Evolutionary conservation across 257 asterid genomes (phyloP).

Genomic region (Primulina tabacum): DNA sequence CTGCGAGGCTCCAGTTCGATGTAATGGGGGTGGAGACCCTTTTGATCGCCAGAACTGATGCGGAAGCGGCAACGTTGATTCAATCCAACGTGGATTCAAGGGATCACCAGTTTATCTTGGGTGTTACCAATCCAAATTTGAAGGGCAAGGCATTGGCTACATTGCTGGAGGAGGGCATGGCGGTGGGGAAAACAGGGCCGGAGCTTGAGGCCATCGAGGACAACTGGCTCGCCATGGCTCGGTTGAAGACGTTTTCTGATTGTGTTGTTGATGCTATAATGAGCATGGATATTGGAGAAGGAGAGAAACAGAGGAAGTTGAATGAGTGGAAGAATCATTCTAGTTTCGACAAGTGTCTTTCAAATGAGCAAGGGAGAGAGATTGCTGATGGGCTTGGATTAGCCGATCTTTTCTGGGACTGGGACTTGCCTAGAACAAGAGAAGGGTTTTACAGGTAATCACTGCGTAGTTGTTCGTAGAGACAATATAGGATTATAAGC

Average conservation of each 20-base stretch:
- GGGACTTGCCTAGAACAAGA: conserved; percentile 92
- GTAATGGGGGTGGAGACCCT: conserved; percentile 94
- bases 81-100: conserved; percentile 85
- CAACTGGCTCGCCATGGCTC: conserved; percentile 70
- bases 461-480: no score
- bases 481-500: neutral
- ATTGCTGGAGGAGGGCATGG: conserved; percentile 67
- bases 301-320: conserved; percentile 69
- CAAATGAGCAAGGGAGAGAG: conserved; percentile 70
- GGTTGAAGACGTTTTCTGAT: conserved; percentile 70
- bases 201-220: conserved; percentile 87
- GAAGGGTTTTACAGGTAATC: conserved; percentile 76
- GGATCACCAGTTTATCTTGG: conserved; percentile 88
- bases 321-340: conserved; percentile 74
- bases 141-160: conserved; percentile 70
- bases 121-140: conserved; percentile 66
- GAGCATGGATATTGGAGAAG: conserved; percentile 43
- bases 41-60: conserved; percentile 85
- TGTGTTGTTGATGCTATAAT: conserved; percentile 70
- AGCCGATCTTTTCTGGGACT: conserved; percentile 69
- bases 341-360: conserved; percentile 58
- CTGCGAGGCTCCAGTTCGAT: conserved; percentile 91
- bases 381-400: conserved; percentile 63
- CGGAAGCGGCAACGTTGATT: conserved; percentile 80
- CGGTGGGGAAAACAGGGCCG: conserved; percentile 71